Evolutionary conservation across 2,329 filamentous ascomycete species (phyloP).

Genomic region (Dothideomycetes sp.): DNA sequence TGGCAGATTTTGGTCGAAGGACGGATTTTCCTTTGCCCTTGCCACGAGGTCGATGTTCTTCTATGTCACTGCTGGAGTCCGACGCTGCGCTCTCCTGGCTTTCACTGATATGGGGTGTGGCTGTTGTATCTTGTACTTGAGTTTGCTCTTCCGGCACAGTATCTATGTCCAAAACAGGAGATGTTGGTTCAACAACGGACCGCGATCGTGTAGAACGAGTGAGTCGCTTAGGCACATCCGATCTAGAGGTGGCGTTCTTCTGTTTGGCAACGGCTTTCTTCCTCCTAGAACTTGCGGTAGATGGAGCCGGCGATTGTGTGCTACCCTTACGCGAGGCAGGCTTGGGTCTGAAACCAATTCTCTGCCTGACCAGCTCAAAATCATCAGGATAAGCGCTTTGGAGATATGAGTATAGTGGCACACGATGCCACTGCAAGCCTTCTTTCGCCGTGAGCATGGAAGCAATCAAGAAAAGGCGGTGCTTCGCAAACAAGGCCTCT

Average conservation of each 20-base stretch:
- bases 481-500: constrained; percentile 31
- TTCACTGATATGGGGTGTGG: too few relatives aligned
- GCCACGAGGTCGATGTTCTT: not conserved
- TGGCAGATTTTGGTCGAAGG: constrained; percentile 24
- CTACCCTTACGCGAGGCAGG: constrained; percentile 6
- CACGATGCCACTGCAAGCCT: constrained; percentile 35
- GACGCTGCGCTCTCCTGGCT: not conserved
- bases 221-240: not conserved
- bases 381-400: constrained; percentile 27
- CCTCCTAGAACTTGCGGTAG: constrained; percentile 19
- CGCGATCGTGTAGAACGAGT: constrained; percentile 7
- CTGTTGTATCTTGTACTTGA: too few relatives aligned
- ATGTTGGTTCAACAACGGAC: too few relatives aligned
- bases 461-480: constrained; percentile 35
- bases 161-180: too few relatives aligned
- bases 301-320: constrained; percentile 17
- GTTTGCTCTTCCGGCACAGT: too few relatives aligned
- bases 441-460: constrained; percentile 37
- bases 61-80: not conserved
- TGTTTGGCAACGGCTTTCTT: constrained; percentile 16
- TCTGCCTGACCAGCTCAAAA: not conserved
- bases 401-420: constrained; percentile 34
- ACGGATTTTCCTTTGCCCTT: constrained; percentile 26
- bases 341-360: constrained; percentile 4
- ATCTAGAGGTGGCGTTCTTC: not conserved